Percentiles rank a stretch among this genome's conserved stretches.
These are phyloP conservation scores for Cadophora malorum DNA, from an alignment of 2,329 filamentous ascomycete species.

Conservation along the genomic window DNA sequence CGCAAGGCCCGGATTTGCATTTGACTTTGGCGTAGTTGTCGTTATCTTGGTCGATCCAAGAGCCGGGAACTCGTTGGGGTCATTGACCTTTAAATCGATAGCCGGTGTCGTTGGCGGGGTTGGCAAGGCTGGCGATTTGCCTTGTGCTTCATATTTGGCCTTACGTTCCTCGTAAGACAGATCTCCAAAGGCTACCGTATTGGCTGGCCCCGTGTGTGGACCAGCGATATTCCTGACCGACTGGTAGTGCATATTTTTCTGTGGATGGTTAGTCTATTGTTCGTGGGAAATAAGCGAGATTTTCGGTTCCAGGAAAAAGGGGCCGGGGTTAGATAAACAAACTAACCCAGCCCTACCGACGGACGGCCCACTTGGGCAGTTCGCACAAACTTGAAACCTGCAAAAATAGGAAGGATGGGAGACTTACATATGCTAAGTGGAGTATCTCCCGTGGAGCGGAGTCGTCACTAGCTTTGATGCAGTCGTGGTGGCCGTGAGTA, in stretches of 20 bases:
- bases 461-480: slow-evolving; percentile 48
- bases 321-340: background rate
- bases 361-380: background rate
- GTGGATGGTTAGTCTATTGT: slow-evolving; percentile 29
- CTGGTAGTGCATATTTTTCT: slow-evolving; percentile 71
- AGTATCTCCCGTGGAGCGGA: slow-evolving; percentile 43
- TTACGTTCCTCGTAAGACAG: background rate
- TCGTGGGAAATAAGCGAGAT: slow-evolving; percentile 12
- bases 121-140: background rate
- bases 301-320: background rate
- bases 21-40: background rate
- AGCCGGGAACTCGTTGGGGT: background rate
- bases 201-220: slow-evolving; percentile 57
- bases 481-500: slow-evolving; percentile 53
- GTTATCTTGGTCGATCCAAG: background rate
- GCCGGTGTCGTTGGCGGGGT: background rate
- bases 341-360: background rate
- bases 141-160: background rate
- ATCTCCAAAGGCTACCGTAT: background rate
- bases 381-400: background rate
- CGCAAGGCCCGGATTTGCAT: too few species aligned
- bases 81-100: background rate
- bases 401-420: background rate
- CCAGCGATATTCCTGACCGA: slow-evolving; percentile 67
- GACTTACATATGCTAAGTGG: slow-evolving; percentile 67